Evolutionary conservation across 139 green algal genomes (phyloP).

Genomic region (Micromonas pusilla): DNA sequence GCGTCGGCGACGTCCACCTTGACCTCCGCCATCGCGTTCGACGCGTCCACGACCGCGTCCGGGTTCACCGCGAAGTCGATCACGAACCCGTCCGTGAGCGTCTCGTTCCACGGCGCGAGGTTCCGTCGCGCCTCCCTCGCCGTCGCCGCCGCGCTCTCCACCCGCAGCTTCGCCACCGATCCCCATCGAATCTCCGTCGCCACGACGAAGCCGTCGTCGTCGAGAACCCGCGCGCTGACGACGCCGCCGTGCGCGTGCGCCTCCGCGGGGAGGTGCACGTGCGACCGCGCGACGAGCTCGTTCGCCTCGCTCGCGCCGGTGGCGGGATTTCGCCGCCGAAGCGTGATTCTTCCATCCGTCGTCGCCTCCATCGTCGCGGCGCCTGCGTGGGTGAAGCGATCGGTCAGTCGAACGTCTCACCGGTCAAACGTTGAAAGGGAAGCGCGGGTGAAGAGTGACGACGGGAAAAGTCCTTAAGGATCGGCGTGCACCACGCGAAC

Average conservation of each 20-base stretch:
- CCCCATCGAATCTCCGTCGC: neutral
- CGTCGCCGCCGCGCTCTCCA: neutral
- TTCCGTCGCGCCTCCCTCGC: neutral
- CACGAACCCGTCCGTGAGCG: neutral
- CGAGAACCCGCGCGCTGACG: neutral
- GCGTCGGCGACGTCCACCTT: slow-evolving; percentile 39
- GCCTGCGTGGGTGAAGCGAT: too few relatives aligned
- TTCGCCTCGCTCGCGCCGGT: neutral
- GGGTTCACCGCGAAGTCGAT: neutral
- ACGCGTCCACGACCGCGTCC: neutral
- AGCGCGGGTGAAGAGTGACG: too few relatives aligned
- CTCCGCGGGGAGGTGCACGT: neutral
- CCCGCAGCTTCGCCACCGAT: neutral
- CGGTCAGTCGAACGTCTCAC: too few relatives aligned
- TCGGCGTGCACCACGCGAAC: too few relatives aligned
- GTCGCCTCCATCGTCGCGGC: too few relatives aligned
- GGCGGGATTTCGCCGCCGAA: too few relatives aligned
- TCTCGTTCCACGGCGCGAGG: neutral
- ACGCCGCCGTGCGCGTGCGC: neutral
- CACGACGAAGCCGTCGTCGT: neutral
- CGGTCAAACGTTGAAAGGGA: too few relatives aligned
- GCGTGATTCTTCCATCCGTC: too few relatives aligned
- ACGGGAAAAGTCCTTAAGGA: too few relatives aligned
- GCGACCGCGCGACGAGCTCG: neutral
- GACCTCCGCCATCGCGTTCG: slow-evolving; percentile 41